A percentile compares a stretch with the other conserved stretches of the same genome.
Conservation (phyloP, 2,329 filamentous ascomycete genomes). For the Colletotrichum spaethianum region DNA sequence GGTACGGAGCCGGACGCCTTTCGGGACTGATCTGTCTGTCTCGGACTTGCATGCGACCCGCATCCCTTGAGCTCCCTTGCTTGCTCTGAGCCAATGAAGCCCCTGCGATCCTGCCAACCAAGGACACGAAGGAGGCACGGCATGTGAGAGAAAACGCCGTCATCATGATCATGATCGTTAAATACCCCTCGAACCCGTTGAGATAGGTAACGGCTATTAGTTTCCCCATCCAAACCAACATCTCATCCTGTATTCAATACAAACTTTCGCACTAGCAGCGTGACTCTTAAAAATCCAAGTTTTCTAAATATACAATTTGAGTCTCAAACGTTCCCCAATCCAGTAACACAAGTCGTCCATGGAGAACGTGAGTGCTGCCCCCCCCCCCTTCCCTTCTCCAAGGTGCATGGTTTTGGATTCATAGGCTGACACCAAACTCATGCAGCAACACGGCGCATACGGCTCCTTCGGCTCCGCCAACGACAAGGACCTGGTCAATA, state of each 20-base stretch:
- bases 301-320: background rate
- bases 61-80: constrained; percentile 5
- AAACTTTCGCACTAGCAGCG: background rate
- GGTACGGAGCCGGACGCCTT: background rate
- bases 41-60: background rate
- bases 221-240: background rate
- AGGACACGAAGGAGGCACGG: background rate
- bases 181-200: background rate
- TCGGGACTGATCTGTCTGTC: constrained; percentile 2
- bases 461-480: constrained; percentile 11
- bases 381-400: background rate
- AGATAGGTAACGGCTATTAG: background rate
- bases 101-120: background rate
- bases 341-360: background rate
- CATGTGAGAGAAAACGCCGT: background rate
- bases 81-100: background rate
- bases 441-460: constrained; percentile 9
- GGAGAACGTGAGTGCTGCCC: background rate
- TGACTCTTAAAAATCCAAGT: background rate
- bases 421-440: background rate
- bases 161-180: background rate
- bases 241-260: background rate
- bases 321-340: background rate
- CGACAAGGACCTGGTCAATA: background rate
- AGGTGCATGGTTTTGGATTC: too few relatives aligned